phyloP scores from a whole-genome alignment of 345 rosid genomes.

The Ceriops tagal region DNA sequence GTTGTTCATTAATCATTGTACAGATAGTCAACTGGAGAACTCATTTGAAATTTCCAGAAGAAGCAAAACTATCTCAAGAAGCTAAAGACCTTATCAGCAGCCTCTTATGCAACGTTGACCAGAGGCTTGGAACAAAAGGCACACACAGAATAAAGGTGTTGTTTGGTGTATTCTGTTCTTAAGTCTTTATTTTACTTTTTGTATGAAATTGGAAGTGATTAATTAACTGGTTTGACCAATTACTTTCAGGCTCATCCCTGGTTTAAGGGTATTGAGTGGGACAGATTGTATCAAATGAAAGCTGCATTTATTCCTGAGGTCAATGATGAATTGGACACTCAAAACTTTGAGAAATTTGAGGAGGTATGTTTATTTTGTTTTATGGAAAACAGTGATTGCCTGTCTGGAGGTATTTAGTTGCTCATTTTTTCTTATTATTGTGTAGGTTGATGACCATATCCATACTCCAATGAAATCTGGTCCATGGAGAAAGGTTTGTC shows the following conservation, averaged over 20 bases:
- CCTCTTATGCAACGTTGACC: conserved; percentile 60
- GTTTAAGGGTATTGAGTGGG: conserved; percentile 61
- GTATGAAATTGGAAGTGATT: neutral
- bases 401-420: neutral
- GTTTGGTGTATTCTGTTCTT: conserved; percentile 17
- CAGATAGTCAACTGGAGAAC: conserved; percentile 72
- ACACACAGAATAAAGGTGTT: conserved; percentile 56
- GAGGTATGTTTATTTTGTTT: conserved; percentile 36
- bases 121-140: conserved; percentile 66
- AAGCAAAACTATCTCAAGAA: conserved; percentile 54
- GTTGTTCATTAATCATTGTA: conserved; percentile 9
- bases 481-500: conserved; percentile 36
- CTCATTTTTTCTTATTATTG: conserved; percentile 5
- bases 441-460: conserved; percentile 28
- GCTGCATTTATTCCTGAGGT: conserved; percentile 67
- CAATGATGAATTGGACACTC: conserved; percentile 57
- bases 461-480: conserved; percentile 29
- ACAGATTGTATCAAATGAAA: conserved; percentile 46
- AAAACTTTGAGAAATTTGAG: conserved; percentile 67
- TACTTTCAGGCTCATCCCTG: conserved; percentile 51
- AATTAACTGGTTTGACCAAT: conserved; percentile 8
- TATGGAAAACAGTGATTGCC: neutral
- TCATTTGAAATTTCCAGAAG: conserved; percentile 61
- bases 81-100: conserved; percentile 56
- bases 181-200: neutral